These are phyloP conservation scores for Amauroascus verrucosus DNA, from an alignment of 2,329 filamentous ascomycete genomes.

Conservation along the genomic window DNA sequence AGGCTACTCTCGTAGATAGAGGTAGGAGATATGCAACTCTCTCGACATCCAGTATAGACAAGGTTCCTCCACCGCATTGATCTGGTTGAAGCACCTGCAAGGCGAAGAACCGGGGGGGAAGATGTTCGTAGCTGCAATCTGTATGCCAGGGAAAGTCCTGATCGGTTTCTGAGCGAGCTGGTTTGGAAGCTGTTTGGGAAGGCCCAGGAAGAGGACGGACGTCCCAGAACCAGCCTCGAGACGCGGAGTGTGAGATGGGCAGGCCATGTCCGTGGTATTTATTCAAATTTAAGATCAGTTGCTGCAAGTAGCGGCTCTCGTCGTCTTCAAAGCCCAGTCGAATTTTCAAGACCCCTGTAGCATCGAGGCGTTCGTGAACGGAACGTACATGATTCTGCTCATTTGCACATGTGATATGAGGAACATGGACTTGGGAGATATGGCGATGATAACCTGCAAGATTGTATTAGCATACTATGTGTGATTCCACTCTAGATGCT, in stretches of 20 bases:
- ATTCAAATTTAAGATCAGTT: constrained; percentile 29
- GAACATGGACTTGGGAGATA: background rate
- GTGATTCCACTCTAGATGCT: background rate
- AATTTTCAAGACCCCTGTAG: constrained; percentile 31
- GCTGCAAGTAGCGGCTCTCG: constrained; percentile 28
- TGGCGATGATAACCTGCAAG: constrained; percentile 2
- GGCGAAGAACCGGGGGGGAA: constrained; percentile 33
- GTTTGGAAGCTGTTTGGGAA: constrained; percentile 24
- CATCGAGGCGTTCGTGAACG: constrained; percentile 5
- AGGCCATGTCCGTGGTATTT: constrained; percentile 28
- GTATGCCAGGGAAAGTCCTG: constrained; percentile 38
- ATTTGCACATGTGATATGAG: constrained; percentile 3
- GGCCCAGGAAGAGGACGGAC: constrained; percentile 26
- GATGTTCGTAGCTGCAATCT: constrained; percentile 36
- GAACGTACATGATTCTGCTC: constrained; percentile 8
- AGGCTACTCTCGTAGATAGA: constrained; percentile 14
- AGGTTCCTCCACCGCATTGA: constrained; percentile 32
- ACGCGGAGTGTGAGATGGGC: constrained; percentile 35
- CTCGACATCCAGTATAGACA: constrained; percentile 32
- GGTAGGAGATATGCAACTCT: constrained; percentile 23
- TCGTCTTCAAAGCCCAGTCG: constrained; percentile 27
- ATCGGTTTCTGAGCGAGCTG: constrained; percentile 37
- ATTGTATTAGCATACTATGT: background rate
- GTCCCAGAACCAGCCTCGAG: constrained; percentile 39
- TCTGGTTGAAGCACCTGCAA: constrained; percentile 37